These are phyloP conservation scores for Lipomyces starkeyi DNA, from an alignment of 805 yeast genomes.

Conservation along the genomic window DNA sequence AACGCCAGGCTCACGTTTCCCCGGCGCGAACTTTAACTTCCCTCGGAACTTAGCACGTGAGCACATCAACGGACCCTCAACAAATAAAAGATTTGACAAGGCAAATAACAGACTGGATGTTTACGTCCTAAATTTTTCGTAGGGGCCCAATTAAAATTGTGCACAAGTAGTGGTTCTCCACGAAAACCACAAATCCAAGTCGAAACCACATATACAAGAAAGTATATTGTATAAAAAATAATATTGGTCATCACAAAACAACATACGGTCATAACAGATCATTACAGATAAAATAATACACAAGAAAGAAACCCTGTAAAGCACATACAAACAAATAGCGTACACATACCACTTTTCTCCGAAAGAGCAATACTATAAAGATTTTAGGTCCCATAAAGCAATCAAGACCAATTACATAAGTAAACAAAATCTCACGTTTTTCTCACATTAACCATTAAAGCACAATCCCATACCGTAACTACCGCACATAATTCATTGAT, in stretches of 20 bases:
- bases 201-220: not conserved
- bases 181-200: not conserved
- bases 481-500: not conserved
- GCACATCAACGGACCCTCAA: no score
- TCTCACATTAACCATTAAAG: not conserved
- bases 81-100: not conserved
- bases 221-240: not conserved
- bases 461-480: not conserved
- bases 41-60: no score
- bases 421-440: not conserved
- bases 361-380: not conserved
- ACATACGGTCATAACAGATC: not conserved
- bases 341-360: not conserved
- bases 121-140: no score
- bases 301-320: not conserved
- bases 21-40: no score
- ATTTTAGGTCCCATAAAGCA: not conserved
- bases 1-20: no score
- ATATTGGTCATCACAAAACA: constrained; percentile 1
- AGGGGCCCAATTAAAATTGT: not conserved
- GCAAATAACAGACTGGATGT: not conserved
- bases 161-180: no score
- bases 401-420: not conserved
- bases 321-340: not conserved
- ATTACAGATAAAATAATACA: not conserved